Evolutionary conservation across 345 rosid genomes (phyloP), one percentile per base, ranked within the genome.

Genomic region (Hevea brasiliensis): DNA sequence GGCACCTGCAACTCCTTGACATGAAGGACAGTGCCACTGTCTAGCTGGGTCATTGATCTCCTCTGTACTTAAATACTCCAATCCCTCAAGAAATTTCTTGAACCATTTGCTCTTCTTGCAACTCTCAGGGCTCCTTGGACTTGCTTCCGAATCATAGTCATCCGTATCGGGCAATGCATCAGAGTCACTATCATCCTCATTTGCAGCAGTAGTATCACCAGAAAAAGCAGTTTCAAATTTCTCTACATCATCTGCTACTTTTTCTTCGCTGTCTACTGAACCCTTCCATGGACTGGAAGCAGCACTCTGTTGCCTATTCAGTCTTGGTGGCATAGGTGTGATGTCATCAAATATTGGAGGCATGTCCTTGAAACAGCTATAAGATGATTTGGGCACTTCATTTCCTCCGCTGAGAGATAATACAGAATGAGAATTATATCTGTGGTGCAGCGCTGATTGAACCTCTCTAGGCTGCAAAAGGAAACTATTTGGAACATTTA

Each of bases 1-100:
- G 35, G 97, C 75, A 67, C 90, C 93, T n/a, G 94, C 90, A 68
- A 93, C 93, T 53, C 77, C 83, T 67, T 78, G 88, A 77, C 98
- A 94, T 62, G 94, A 93, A 10, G 98, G 92, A 75, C 97, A 92
- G 78, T 92, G 92, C 96, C 92, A 92, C 82, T 83, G 89, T 84
- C 93, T 84, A 29, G 56, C 84, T 14, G 85, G 89, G 66, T 92
- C 94, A 68, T 83, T 84, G 9, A 90, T 85, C 72, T 89, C 82
- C 65, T 92, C 93, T 24, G 79, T 70, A 7, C 76, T 68, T 82
- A 94, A 68, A 18, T 66, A 64, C 55, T 85, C 89, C 73, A 94
- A 70, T 66, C 69, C 73, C 40, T 82, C 82, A 56, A 91, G 87
- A 75, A 93, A 83, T 70, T 77, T 88, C 63, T 70, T 82, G 71